A percentile compares a stretch with the other conserved stretches of the same genome.
Evolutionary conservation across 179 eudicot species (phyloP).

Genomic region (Nepenthes alata): DNA sequence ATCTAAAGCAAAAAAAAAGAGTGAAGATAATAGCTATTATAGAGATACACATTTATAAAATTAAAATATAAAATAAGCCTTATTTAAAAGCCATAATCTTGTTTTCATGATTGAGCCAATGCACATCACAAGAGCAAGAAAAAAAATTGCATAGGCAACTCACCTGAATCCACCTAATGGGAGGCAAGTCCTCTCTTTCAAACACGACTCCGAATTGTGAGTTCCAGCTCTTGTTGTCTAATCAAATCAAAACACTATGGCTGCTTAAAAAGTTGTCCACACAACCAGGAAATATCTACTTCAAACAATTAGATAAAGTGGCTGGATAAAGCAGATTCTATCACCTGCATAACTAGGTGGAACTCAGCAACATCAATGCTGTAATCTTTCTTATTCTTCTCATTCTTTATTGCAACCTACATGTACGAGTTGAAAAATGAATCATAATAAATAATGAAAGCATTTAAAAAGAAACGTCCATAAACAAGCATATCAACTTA

Average conservation of each 20-base stretch:
- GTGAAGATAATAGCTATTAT: too few relatives aligned
- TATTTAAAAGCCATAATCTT: too few relatives aligned
- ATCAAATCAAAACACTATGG: slow-evolving; percentile 5
- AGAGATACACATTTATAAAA: too few relatives aligned
- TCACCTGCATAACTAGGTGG: slow-evolving; percentile 93
- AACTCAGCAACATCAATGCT: slow-evolving; percentile 72
- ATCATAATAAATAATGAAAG: neutral
- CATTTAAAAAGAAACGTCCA: neutral
- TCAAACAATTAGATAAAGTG: neutral
- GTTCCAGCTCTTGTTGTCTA: slow-evolving; percentile 89
- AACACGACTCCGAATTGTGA: slow-evolving; percentile 76
- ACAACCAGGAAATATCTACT: neutral
- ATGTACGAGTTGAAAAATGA: slow-evolving; percentile 6
- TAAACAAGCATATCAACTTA: too few relatives aligned
- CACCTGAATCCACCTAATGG: slow-evolving; percentile 99
- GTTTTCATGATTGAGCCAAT: neutral
- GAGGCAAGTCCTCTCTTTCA: slow-evolving; percentile 67
- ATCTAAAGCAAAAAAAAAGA: too few relatives aligned
- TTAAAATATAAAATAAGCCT: too few relatives aligned
- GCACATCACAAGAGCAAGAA: neutral
- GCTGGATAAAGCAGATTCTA: slow-evolving; percentile 10
- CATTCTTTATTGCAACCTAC: slow-evolving; percentile 60
- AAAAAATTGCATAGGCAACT: slow-evolving; percentile 12
- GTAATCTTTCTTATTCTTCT: slow-evolving; percentile 39
- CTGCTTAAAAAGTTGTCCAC: neutral